Evolutionary conservation across 306 rosid genomes (phyloP).

Genomic region (Ochetophila trinervis): DNA sequence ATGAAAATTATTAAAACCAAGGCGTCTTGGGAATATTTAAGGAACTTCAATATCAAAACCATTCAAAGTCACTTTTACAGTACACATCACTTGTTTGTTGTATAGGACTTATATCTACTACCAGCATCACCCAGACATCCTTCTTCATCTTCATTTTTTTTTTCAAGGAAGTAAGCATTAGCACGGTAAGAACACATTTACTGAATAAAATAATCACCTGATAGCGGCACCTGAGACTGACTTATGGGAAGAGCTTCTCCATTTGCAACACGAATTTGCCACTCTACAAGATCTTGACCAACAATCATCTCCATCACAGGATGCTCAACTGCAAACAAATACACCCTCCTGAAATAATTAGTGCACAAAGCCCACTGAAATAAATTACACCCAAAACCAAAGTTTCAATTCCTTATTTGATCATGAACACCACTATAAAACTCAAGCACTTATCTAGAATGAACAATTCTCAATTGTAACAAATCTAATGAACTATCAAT

Average conservation of each 20-base stretch:
- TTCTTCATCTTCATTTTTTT: too few relatives aligned
- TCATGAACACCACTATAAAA: too few relatives aligned
- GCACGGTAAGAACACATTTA: background rate
- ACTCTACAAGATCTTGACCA: slow-evolving; percentile 95
- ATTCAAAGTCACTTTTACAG: too few relatives aligned
- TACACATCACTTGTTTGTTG: too few relatives aligned
- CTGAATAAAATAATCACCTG: slow-evolving; percentile 42
- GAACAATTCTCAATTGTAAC: too few relatives aligned
- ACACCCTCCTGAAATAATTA: slow-evolving; percentile 21
- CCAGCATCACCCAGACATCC: background rate
- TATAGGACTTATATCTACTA: slow-evolving; percentile 3
- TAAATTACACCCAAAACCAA: too few relatives aligned
- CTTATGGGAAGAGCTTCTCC: slow-evolving; percentile 85
- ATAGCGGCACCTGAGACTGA: slow-evolving; percentile 81
- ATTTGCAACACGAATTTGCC: slow-evolving; percentile 93
- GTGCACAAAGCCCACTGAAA: too few relatives aligned
- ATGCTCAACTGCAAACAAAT: slow-evolving; percentile 74
- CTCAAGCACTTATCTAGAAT: too few relatives aligned
- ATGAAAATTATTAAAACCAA: background rate
- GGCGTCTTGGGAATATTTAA: background rate
- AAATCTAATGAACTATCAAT: too few relatives aligned
- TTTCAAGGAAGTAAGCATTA: background rate
- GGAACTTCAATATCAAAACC: background rate
- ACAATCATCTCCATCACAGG: slow-evolving; percentile 99
- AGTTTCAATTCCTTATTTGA: too few relatives aligned